Conservation (phyloP, 2,329 filamentous ascomycete species). For the Diaporthe destruens region DNA sequence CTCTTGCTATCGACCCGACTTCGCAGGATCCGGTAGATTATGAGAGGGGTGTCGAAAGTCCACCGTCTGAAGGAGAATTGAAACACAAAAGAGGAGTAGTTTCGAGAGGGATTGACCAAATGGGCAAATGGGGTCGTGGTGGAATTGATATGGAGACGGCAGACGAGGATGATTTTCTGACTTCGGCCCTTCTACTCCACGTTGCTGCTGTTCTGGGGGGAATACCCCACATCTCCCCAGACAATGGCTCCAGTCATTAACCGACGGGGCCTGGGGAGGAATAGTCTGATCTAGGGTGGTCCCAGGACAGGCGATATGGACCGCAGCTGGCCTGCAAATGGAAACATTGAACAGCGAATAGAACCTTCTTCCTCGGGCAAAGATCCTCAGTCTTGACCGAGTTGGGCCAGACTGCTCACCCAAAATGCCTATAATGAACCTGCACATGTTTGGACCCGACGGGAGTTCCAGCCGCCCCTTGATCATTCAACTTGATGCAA, state of each 20-base stretch:
- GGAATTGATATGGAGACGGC: constrained; percentile 25
- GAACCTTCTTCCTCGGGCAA: constrained; percentile 1
- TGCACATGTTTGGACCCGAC: constrained; percentile 14
- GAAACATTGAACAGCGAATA: background rate
- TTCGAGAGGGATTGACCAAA: background rate
- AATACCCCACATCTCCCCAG: constrained; percentile 31
- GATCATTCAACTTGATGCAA: background rate
- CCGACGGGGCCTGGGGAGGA: constrained; percentile 30
- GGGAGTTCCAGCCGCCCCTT: constrained; percentile 1
- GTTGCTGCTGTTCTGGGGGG: background rate
- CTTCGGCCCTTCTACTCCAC: constrained; percentile 31
- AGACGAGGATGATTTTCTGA: constrained; percentile 7
- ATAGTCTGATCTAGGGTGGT: background rate
- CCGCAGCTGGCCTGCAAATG: background rate
- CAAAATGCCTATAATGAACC: background rate
- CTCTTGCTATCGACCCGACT: background rate
- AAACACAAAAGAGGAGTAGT: background rate
- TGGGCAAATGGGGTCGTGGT: background rate
- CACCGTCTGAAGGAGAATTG: background rate
- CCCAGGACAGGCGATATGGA: background rate
- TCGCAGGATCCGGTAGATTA: background rate
- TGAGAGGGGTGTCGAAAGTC: background rate
- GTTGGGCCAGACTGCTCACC: background rate
- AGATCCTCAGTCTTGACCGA: background rate
- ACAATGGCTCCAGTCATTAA: constrained; percentile 27